Evolutionary conservation across 1,284 basidiomycete genomes (phyloP).

Genomic region (Sanghuangporus sanghuang): DNA sequence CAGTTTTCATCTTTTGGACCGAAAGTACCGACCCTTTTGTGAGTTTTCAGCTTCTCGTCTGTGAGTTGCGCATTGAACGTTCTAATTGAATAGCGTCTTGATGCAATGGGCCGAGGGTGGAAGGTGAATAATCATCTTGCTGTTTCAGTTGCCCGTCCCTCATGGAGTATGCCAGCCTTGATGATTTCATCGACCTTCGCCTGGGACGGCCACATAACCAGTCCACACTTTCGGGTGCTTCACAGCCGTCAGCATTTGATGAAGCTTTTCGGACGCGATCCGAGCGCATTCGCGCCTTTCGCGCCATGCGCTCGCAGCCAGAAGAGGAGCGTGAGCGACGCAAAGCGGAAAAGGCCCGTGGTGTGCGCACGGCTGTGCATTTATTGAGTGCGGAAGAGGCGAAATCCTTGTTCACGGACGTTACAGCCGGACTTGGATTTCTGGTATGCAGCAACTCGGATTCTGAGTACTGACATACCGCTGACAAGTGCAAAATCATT

Average conservation of each 20-base stretch:
- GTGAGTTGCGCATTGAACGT: not conserved
- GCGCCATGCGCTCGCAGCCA: slow-evolving; percentile 57
- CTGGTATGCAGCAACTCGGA: slow-evolving; percentile 50
- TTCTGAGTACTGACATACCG: not conserved
- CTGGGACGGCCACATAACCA: slow-evolving; percentile 38
- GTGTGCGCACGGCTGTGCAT: slow-evolving; percentile 66
- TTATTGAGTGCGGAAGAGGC: slow-evolving; percentile 79
- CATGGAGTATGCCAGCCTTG: slow-evolving; percentile 43
- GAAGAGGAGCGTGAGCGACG: slow-evolving; percentile 62
- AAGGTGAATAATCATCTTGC: slow-evolving; percentile 30
- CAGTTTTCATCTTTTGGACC: slow-evolving; percentile 85
- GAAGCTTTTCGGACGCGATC: slow-evolving; percentile 50
- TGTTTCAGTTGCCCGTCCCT: not conserved
- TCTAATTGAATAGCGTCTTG: slow-evolving; percentile 53
- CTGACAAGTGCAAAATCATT: not conserved
- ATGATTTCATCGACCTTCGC: slow-evolving; percentile 80
- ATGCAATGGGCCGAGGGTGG: slow-evolving; percentile 95
- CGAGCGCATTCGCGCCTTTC: slow-evolving; percentile 70
- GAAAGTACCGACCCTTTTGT: slow-evolving; percentile 79
- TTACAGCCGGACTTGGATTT: slow-evolving; percentile 75
- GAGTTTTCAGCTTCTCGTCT: slow-evolving; percentile 25
- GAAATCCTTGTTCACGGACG: slow-evolving; percentile 68
- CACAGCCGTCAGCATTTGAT: slow-evolving; percentile 17
- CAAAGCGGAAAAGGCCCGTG: slow-evolving; percentile 41
- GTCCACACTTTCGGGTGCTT: slow-evolving; percentile 20